These are phyloP conservation scores for Mesotaenium endlicherianum DNA, from an alignment of 139 green algal species.

Conservation along the genomic window DNA sequence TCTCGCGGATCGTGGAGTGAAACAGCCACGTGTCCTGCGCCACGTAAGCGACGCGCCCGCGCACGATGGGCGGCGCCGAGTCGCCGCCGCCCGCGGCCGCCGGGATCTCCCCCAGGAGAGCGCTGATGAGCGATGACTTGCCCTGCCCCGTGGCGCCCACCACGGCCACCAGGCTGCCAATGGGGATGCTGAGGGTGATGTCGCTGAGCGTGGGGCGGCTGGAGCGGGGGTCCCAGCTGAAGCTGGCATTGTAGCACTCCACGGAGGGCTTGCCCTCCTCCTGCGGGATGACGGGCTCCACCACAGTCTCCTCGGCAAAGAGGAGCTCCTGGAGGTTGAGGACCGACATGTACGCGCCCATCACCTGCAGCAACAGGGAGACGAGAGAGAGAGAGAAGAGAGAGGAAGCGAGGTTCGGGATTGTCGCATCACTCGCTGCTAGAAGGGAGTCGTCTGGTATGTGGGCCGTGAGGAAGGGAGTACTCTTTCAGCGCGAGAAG, in stretches of 20 bases:
- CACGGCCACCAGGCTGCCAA: slow-evolving; percentile 70
- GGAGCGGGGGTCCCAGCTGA: slow-evolving; percentile 25
- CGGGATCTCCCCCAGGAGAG: slow-evolving; percentile 50
- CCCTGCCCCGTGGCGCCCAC: slow-evolving; percentile 63
- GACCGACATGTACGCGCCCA: too few relatives aligned
- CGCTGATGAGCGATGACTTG: slow-evolving; percentile 38
- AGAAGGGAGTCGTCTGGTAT: too few relatives aligned
- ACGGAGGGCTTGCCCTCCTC: slow-evolving; percentile 35
- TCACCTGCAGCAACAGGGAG: too few relatives aligned
- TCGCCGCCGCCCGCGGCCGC: background rate
- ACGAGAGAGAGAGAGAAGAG: too few relatives aligned
- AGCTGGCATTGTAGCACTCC: slow-evolving; percentile 26
- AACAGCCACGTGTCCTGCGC: slow-evolving; percentile 58
- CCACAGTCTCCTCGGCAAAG: slow-evolving; percentile 20
- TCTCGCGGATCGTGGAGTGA: slow-evolving; percentile 58
- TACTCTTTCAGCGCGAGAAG: too few relatives aligned
- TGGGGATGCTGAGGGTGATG: slow-evolving; percentile 62
- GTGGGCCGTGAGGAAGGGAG: too few relatives aligned
- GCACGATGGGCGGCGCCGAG: slow-evolving; percentile 6
- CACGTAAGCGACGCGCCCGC: slow-evolving; percentile 47
- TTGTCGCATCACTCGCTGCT: too few relatives aligned
- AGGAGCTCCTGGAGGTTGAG: slow-evolving; percentile 51
- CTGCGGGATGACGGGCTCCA: background rate
- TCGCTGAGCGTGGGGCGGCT: slow-evolving; percentile 48
- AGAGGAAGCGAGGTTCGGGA: too few relatives aligned